Evolutionary conservation across 2,329 filamentous ascomycete genomes (phyloP), one percentile per base, ranked within the genome.

Genomic region (Fusarium setosum): DNA sequence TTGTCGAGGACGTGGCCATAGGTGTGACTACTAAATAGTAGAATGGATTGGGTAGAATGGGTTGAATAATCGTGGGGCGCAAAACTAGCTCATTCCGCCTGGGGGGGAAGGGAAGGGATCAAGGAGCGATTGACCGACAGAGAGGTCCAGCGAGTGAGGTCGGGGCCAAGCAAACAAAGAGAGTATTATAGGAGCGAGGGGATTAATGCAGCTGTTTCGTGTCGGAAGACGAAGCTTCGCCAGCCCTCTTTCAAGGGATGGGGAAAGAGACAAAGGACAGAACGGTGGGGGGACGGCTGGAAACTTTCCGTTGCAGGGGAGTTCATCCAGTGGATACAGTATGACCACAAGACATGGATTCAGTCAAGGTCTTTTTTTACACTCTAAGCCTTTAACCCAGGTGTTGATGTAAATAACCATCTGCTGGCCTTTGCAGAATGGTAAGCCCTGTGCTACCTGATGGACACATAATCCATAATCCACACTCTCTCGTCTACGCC

Each of bases 81-180:
- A 52, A 53, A 67, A 61, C 64, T 67, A 67, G 64, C 64, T 61
- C 64, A 61, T 67, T 65, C 64, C 64, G 63, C 42, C 54, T 50
- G 40, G 47, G 61, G 54, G 49, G 64, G 64, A 37, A 24, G 18
- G 60, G n/a, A n/a, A 18, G 60, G 51, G 26, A 41, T 35, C 26
- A 45, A 50, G 38, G 40, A 38, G 26, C 9, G 9, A n/a, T n/a
- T n/a, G 12, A 29, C 9, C 26, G 26, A 29, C 26, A 29, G 26
- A 9, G 26, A 9, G 9, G 26, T 29, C 34, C 23, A 34, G 44
- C 18, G n/a, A n/a, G 24, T 37, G 21, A 26, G 20, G 21, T 24
- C 7, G 59, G 40, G 26, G 26, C 26, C 35, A 24, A 63, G 54
- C 18, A 37, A 55, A 29, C 12, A 34, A 34, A 38, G 31, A 32